Conservation (phyloP, 2,329 filamentous ascomycete species). For the Cladorrhinum sp. region DNA sequence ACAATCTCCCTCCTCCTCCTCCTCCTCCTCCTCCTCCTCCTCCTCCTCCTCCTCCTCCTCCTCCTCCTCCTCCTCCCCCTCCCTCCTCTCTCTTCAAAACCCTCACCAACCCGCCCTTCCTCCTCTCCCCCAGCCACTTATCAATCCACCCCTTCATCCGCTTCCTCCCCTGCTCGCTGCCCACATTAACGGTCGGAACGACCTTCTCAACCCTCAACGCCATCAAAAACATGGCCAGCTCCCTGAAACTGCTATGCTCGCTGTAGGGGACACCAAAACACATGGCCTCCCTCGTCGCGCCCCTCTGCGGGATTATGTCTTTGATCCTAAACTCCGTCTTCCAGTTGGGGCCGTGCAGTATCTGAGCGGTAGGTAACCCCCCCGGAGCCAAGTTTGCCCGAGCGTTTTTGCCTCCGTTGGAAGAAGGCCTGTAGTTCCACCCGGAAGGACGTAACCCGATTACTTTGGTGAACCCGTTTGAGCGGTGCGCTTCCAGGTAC, state of each 20-base stretch:
- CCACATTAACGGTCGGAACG: slow-evolving; percentile 87
- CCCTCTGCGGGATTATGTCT: slow-evolving; percentile 77
- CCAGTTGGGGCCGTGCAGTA: slow-evolving; percentile 66
- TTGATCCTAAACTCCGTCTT: slow-evolving; percentile 66
- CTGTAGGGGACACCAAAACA: slow-evolving; percentile 95
- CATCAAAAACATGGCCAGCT: slow-evolving; percentile 91
- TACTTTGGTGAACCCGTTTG: slow-evolving; percentile 70
- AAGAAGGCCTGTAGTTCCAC: slow-evolving; percentile 83
- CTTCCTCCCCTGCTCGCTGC: slow-evolving; percentile 53
- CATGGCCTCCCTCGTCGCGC: slow-evolving; percentile 75
- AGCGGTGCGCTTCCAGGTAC: slow-evolving; percentile 74
- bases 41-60: slow-evolving; percentile 1
- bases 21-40: no score
- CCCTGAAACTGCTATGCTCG: slow-evolving; percentile 92
- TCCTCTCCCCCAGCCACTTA: slow-evolving; percentile 57
- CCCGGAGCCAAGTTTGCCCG: slow-evolving; percentile 46
- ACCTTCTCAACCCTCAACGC: slow-evolving; percentile 81
- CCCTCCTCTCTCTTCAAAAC: slow-evolving; percentile 43
- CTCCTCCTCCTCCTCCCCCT: slow-evolving; percentile 37
- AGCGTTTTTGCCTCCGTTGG: slow-evolving; percentile 28
- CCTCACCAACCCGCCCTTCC: slow-evolving; percentile 51
- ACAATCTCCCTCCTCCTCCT: no score
- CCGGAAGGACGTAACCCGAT: slow-evolving; percentile 91
- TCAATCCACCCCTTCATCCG: slow-evolving; percentile 66
- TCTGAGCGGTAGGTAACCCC: slow-evolving; percentile 47